Base-by-base conservation (phyloP, 225 moss, liverwort and hornwort genomes). In the Lunularia cruciata region DNA sequence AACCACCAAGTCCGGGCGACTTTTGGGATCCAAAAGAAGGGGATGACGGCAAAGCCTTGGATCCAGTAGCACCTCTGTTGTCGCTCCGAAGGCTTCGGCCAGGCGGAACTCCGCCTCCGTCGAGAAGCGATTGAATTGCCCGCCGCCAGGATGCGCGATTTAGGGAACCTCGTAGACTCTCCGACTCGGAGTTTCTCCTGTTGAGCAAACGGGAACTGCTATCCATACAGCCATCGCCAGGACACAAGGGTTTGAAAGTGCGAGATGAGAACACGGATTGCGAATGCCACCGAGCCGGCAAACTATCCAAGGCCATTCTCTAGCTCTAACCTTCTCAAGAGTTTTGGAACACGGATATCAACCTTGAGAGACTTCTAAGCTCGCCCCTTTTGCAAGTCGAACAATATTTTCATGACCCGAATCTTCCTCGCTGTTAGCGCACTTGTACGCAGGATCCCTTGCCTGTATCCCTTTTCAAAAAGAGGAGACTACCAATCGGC, bases 281-380 rank as follows among this genome's bases (percentile, higher is more conserved):
- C 36, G 71, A 45, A 55, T 72, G 72, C 65, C 70, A 75, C 45
- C 46, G 75, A 33, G 62, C 69, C 16, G 75, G 69, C 36, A 76
- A 55, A 34, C 72, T 72, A 38, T 77, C 77, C 67, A 72, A 28
- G 31, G 72, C 77, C 77, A 77, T 77, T 52, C 72, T 77, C 71
- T 32, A 33, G 35, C 57, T 58, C 33, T 57, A 45, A 64, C 16
- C 16, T 61, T 46, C 6, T 18, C 3, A 3, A 5, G 39, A 61
- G 6, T 12, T 18, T 11, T 36, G 25, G 30, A 13, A 45, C 9
- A 25, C 27, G 43, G 14, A 15, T 12, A 31, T 26, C 26, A 28
- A 64, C 45, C 40, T 16, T n/a, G n/a, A 14, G 33, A 20, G 34
- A 35, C 33, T 52, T 51, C 35, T 51, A 67, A 36, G 49, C 33